A percentile compares a stretch with the other conserved stretches of the same genome.
Conservation (phyloP, 257 asterid species). For the Cruciata laevipes region DNA sequence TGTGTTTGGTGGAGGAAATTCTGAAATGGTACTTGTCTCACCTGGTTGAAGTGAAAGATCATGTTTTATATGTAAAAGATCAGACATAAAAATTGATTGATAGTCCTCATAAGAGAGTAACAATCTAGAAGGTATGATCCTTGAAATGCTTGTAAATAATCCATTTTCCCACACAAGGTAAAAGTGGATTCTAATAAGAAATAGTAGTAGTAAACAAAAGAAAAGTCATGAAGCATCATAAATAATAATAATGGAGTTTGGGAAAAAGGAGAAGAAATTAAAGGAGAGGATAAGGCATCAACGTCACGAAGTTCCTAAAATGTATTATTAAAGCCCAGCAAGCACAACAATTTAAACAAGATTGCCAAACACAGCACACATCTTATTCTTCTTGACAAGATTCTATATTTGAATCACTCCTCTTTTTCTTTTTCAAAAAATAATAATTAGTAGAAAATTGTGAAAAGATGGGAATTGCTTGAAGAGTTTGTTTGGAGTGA, state of each 20-base stretch:
- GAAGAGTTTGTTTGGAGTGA: constrained; percentile 20
- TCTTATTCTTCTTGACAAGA: neutral
- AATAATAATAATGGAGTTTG: neutral
- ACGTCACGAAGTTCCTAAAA: neutral
- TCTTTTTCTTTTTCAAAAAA: neutral
- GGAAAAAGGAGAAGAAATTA: neutral
- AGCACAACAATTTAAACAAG: neutral
- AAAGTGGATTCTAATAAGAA: neutral
- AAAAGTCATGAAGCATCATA: neutral
- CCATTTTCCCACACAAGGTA: neutral
- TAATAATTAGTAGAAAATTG: neutral
- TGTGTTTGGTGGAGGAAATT: too few species aligned
- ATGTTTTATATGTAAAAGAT: too few species aligned
- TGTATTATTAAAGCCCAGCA: neutral
- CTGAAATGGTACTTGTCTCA: too few species aligned
- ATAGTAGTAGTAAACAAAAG: neutral
- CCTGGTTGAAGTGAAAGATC: too few species aligned
- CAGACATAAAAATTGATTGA: too few species aligned
- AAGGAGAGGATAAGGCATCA: neutral
- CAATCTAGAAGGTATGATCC: neutral
- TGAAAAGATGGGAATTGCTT: constrained; percentile 17
- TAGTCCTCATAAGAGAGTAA: too few species aligned
- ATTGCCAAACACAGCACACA: neutral
- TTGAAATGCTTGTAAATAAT: too few species aligned
- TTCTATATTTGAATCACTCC: neutral